Base-by-base conservation (phyloP, 768 basidiomycete genomes). In the Suillus subaureus region DNA sequence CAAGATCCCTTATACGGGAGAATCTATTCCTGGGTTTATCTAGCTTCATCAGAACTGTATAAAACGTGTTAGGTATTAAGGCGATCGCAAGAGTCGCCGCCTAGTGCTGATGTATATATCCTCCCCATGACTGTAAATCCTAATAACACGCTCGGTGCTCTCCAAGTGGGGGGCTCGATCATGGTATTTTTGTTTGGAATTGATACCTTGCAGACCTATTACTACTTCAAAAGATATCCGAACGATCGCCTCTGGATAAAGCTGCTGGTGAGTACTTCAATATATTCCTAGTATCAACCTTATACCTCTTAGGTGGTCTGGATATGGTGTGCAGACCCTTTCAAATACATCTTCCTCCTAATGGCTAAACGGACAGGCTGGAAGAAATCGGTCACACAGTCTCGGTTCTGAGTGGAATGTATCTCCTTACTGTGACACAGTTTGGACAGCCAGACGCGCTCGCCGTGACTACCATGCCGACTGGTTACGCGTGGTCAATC, bases 121-220 rank as follows among this genome's bases (percentile, higher is more conserved):
- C 15, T 26, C n/a, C 26, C 16, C 57, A 40, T 58, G 57, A 1
- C 23, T 12, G 16, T 58, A 16, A 28, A 39, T 16, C 57, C 33
- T 6, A 28, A 40, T 18, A 1, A 58, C 16, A 58, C 57, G 21
- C 57, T 65, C 23, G 75, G 75, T n/a, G 73, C 73, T 9, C 61
- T 75, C n/a, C 68, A 71, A 58, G 69, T 75, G 63, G 75, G 75
- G 21, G 68, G 68, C 43, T 18, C 73, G 11, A 40, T 72, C 23
- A 71, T 73, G 11, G 68, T 68, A 6, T 71, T 67, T 35, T 68
- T 76, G 3, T 76, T 71, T 45, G 75, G 75, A 4, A 23, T 76
- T 13, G 65, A 67, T n/a, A 75, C 71, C 3, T 69, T 67, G 15
- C 74, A 75, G 54, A 68, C 65, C 3, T 73, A 73, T 58, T 52